Conservation (phyloP, 2,329 filamentous ascomycete species). For the Sclerotinia spermophila region DNA sequence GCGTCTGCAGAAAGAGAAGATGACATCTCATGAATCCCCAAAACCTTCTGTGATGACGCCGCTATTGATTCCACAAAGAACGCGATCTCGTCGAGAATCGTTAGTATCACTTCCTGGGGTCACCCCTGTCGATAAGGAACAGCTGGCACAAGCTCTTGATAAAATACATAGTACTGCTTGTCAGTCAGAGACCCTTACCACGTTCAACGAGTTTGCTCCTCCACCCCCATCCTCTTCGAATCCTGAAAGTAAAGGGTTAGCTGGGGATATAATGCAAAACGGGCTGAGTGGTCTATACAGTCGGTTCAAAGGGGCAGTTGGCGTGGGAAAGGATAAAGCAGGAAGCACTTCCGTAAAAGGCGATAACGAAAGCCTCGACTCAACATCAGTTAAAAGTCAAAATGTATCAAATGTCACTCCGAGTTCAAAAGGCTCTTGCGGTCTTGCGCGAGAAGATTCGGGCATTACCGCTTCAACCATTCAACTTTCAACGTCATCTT, state of each 20-base stretch:
- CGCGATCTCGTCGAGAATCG: conserved; percentile 43
- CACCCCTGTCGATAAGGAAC: conserved; percentile 64
- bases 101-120: conserved; percentile 46
- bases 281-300: conserved; percentile 87
- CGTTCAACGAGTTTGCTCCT: conserved; percentile 87
- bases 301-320: conserved; percentile 78
- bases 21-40: conserved; percentile 36
- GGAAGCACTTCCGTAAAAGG: conserved; percentile 36
- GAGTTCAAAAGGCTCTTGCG: conserved; percentile 42
- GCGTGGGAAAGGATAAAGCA: conserved; percentile 57
- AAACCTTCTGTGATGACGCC: conserved; percentile 24
- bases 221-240: conserved; percentile 57
- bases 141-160: conserved; percentile 73
- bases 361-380: conserved; percentile 45
- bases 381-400: conserved; percentile 43
- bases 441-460: conserved; percentile 42
- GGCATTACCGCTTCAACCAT: conserved; percentile 39
- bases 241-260: conserved; percentile 65
- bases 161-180: conserved; percentile 88
- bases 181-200: conserved; percentile 78
- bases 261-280: conserved; percentile 74
- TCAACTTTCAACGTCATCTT: conserved; percentile 33
- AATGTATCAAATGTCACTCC: conserved; percentile 39
- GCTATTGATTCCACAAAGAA: conserved; percentile 27
- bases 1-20: conserved; percentile 18